Evolutionary conservation across 2,329 filamentous ascomycete genomes (phyloP), one percentile per base, ranked within the genome.

Genomic region (Colletotrichum eleusines): DNA sequence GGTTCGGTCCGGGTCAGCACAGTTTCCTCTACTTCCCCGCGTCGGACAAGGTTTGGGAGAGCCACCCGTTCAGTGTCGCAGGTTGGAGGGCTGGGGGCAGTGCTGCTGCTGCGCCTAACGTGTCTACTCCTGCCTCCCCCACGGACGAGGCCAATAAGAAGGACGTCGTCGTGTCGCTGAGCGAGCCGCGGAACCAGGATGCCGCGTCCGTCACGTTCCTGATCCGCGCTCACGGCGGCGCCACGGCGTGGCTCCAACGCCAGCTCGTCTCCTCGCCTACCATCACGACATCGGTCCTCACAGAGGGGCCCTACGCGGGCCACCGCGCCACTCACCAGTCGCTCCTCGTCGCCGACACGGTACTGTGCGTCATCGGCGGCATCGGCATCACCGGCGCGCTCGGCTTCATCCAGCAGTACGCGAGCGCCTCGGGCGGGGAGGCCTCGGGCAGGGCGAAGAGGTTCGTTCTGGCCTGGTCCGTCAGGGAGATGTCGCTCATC

Each of bases 21-120:
- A 79, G 76, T 0, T 81, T 81, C 63, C 76, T 82, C 1, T 76
- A 75, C 73, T 81, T 81, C 60, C 78, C 78, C n/a, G 76, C 76
- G 0, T 59, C 81, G 26, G 73, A 74, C 46, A 71, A 74, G 5
- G 75, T 81, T 66, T 82, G 80, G 80, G 79, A 81, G 61, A 80
- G 73, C 28, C 80, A 81, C 58, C 80, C 81, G 5, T 80, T 82
- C 67, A 62, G 64, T n/a, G 58, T 67, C 5, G 58, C 64, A 0
- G 64, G 48, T 0, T 67, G 64, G 64, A 48, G 38, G 35, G 11
- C 48, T 28, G 16, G n/a, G 7, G 26, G 8, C 28, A n/a, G 7
- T 23, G 18, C 57, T 28, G 28, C 46, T 23, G 18, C 57, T 28
- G 28, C 46, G 31, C 40, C 59, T 8, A 23, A 11, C 5, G 18